Evolutionary conservation across 768 basidiomycete genomes (phyloP).

Genomic region (Daedaleopsis sinensis): DNA sequence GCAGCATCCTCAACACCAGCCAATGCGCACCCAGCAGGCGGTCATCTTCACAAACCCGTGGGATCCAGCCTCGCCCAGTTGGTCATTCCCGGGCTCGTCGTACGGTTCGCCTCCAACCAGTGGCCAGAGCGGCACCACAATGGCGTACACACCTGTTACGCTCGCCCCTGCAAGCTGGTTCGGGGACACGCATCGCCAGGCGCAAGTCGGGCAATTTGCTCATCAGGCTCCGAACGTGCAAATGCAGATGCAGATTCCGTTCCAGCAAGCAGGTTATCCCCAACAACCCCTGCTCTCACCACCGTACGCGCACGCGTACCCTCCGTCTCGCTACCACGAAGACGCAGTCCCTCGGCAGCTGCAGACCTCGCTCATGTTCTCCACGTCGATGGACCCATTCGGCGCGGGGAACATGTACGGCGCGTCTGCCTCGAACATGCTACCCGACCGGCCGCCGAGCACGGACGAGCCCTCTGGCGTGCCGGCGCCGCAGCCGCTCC

Average conservation of each 20-base stretch:
- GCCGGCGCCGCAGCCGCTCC: no score
- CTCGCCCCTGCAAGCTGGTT: not conserved
- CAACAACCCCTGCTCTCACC: not conserved
- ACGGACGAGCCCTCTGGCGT: not conserved
- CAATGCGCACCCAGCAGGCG: not conserved
- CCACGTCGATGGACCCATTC: not conserved
- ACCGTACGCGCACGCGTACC: not conserved
- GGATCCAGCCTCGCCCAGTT: not conserved
- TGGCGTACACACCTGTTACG: conserved; percentile 16
- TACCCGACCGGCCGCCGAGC: no score
- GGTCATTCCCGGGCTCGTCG: not conserved
- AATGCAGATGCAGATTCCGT: no score
- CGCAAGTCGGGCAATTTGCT: not conserved
- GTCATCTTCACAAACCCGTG: conserved; percentile 11
- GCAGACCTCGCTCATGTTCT: not conserved
- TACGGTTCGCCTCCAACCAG: no score
- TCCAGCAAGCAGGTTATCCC: not conserved
- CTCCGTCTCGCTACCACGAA: not conserved
- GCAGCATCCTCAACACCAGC: not conserved
- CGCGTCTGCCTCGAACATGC: no score
- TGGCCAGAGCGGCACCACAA: not conserved
- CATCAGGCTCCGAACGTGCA: not conserved
- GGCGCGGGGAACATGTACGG: no score
- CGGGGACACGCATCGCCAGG: not conserved
- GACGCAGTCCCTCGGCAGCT: not conserved